These are phyloP conservation scores for Lichtheimia ornata DNA, from an alignment of 371 early-diverging fungal species.

Conservation along the genomic window DNA sequence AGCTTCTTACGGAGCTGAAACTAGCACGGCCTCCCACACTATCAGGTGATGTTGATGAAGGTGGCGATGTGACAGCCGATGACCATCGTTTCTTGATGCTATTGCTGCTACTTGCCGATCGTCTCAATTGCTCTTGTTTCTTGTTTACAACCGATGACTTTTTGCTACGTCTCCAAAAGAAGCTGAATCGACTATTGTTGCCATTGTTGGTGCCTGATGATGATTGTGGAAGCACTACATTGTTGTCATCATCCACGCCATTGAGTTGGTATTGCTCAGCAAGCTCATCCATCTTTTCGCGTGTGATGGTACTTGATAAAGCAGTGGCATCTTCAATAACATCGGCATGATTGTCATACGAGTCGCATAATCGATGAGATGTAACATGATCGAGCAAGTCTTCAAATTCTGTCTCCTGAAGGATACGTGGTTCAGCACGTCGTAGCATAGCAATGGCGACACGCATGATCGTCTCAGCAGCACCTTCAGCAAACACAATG, in stretches of 20 bases:
- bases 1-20: slow-evolving; percentile 19
- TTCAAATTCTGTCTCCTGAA: slow-evolving; percentile 83
- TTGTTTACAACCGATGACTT: slow-evolving; percentile 20
- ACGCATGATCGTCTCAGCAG: slow-evolving; percentile 84
- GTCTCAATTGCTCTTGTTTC: slow-evolving; percentile 11
- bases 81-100: slow-evolving; percentile 4
- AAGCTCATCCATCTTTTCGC: slow-evolving; percentile 68
- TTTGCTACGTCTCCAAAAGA: slow-evolving; percentile 21
- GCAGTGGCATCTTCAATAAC: slow-evolving; percentile 81
- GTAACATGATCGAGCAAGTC: slow-evolving; percentile 80
- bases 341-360: slow-evolving; percentile 64
- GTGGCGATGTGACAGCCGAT: neutral
- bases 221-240: slow-evolving; percentile 14
- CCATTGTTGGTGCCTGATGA: slow-evolving; percentile 35
- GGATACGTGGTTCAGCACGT: slow-evolving; percentile 67
- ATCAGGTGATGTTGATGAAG: neutral
- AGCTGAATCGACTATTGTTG: slow-evolving; percentile 12
- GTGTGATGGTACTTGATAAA: slow-evolving; percentile 67
- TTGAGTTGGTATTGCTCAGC: slow-evolving; percentile 58
- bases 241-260: slow-evolving; percentile 22
- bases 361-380: slow-evolving; percentile 72
- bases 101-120: slow-evolving; percentile 8
- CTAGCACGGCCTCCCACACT: slow-evolving; percentile 1
- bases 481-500: slow-evolving; percentile 85
- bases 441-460: slow-evolving; percentile 87